Conservation (phyloP, 192 early-diverging fungal genomes). For the Allomyces arbusculus region DNA sequence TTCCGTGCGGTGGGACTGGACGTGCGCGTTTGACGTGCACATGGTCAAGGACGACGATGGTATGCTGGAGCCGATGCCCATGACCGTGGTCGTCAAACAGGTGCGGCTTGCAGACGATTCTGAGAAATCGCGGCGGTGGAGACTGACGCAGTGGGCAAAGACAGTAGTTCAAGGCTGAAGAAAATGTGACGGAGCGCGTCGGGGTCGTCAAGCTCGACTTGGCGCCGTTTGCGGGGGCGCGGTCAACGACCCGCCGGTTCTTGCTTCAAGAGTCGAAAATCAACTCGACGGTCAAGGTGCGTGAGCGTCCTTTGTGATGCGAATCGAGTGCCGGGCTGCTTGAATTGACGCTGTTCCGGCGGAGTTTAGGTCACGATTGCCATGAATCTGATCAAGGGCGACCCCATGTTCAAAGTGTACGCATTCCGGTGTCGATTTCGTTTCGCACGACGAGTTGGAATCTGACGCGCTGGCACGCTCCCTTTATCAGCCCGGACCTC, state of each 20-base stretch:
- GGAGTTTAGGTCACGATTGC: not conserved
- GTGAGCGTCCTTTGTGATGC: too few relatives aligned
- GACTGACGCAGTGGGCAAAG: not conserved
- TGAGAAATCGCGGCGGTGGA: not conserved
- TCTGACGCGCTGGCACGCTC: too few relatives aligned
- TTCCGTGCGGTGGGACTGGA: not conserved
- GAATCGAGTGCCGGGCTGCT: too few relatives aligned
- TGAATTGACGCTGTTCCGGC: too few relatives aligned
- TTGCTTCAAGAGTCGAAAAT: slow-evolving; percentile 1
- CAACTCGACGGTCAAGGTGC: not conserved
- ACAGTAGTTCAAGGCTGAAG: not conserved
- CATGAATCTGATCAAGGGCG: not conserved
- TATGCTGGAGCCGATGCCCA: not conserved
- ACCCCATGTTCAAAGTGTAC: not conserved
- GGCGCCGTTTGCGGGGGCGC: slow-evolving; percentile 1
- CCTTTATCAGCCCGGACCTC: not conserved
- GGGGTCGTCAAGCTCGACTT: not conserved
- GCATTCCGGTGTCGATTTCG: not conserved
- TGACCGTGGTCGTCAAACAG: not conserved
- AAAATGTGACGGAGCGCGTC: not conserved
- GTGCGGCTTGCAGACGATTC: not conserved
- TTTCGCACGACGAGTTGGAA: too few relatives aligned
- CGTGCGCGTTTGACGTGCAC: not conserved
- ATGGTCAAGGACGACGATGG: not conserved
- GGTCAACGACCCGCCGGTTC: not conserved